Conservation (phyloP, 257 asterid genomes). For the Hygrophila difformis region DNA sequence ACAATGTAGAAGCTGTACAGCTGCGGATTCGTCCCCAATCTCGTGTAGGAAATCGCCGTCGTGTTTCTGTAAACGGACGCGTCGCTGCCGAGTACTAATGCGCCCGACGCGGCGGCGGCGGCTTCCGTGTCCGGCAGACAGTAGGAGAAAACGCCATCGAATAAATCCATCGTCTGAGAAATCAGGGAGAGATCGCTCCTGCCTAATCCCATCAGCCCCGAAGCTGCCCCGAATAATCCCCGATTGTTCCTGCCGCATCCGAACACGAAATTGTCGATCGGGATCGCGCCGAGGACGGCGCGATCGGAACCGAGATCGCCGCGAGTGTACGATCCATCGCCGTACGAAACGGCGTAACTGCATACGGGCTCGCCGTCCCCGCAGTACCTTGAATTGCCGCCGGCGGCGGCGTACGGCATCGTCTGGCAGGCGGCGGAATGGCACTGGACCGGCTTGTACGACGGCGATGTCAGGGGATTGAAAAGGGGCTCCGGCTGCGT, state of each 20-base stretch:
- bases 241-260: conserved; percentile 73
- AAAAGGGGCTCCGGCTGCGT: conserved; percentile 73
- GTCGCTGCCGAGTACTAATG: conserved; percentile 50
- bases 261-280: conserved; percentile 42
- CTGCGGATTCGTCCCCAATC: conserved; percentile 44
- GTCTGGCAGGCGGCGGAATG: conserved; percentile 50
- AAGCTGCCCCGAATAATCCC: conserved; percentile 75
- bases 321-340: conserved; percentile 77
- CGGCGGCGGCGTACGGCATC: conserved; percentile 43
- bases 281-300: conserved; percentile 37
- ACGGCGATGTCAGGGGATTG: conserved; percentile 49
- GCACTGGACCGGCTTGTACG: conserved; percentile 50
- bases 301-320: conserved; percentile 60
- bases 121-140: conserved; percentile 59
- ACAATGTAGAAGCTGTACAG: conserved; percentile 52
- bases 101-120: conserved; percentile 44
- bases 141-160: conserved; percentile 75
- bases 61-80: conserved; percentile 39
- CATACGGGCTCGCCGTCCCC: conserved; percentile 31
- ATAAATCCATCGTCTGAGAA: conserved; percentile 47
- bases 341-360: conserved; percentile 57
- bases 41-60: conserved; percentile 56
- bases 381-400: conserved; percentile 52
- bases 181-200: conserved; percentile 64
- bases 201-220: conserved; percentile 83